Base-by-base conservation (phyloP, 2,329 filamentous ascomycete genomes). In the Diaporthe ampelina region DNA sequence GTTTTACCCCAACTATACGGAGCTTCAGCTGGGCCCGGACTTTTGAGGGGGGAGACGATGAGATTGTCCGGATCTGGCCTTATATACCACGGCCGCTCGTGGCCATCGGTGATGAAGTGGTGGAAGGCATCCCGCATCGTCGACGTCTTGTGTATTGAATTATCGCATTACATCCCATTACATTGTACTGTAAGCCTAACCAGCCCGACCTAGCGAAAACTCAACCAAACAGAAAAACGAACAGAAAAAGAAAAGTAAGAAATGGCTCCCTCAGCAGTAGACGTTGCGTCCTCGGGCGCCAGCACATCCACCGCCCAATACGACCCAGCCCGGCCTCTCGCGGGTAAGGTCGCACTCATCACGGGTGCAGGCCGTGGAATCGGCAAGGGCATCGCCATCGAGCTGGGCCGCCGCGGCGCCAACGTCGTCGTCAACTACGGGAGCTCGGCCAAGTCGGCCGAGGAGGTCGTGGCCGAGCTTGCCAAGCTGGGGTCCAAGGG, bases 351-450 rank as follows among this genome's bases (percentile, higher is more conserved):
- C 32, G 87, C 91, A 73, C 86, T 94, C 76, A 86, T 94, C 81
- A 94, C 92, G 21, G 92, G 90, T 54, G 85, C 89, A 65, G 90
- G 91, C 70, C 91, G 91, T 48, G 92, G 92, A 73, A 94, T 94
- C 78, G 92, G 92, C 52, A 85, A 86, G 70, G 91, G 91, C 70
- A 92, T 92, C 70, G 91, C 92, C 76, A 86, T 93, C 71, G 91
- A 93, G 83, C 90, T 94, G 54, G 91, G 88, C 81, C 87, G 88
- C 80, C 91, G 91, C 76, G 92, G 92, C 54, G 89, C 89, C 79
- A 90, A 86, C 72, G 86, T 94, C 70, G 86, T 93, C 35, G 88
- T 94, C 81, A 94, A 94, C 86, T 94, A 94, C 82, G 84, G 87
- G 72, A 88, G 87, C 68, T 89, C 90, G 78, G 81, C 86, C 45